Evolutionary conservation across 2,329 filamentous ascomycete species (phyloP).

Genomic region (Escovopsis sp.): DNA sequence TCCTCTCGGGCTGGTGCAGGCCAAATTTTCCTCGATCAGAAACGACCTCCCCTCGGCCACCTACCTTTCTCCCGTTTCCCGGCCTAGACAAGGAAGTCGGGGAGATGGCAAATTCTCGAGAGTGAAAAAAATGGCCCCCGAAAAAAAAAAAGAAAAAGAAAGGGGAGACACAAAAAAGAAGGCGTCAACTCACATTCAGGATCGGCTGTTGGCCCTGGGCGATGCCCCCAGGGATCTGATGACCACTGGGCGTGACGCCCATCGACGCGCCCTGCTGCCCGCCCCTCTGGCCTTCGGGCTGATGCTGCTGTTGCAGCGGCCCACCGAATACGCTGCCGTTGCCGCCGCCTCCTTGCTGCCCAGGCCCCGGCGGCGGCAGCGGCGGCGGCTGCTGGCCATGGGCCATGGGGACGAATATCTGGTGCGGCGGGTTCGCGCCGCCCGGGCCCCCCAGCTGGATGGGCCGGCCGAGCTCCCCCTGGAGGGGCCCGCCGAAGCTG

Average conservation of each 20-base stretch:
- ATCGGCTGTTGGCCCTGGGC: constrained; percentile 29
- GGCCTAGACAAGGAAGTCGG: too few relatives aligned
- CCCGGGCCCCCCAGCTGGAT: constrained; percentile 37
- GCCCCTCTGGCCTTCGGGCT: constrained; percentile 43
- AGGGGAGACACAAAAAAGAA: not conserved
- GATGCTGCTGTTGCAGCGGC: constrained; percentile 43
- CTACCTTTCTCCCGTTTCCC: too few relatives aligned
- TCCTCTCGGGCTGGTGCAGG: too few relatives aligned
- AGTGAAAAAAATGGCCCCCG: too few relatives aligned
- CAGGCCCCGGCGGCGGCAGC: constrained; percentile 38
- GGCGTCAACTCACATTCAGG: constrained; percentile 31
- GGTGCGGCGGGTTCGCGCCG: constrained; percentile 30
- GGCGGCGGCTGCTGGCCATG: constrained; percentile 34
- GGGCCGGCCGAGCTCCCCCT: constrained; percentile 33
- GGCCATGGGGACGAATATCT: constrained; percentile 41
- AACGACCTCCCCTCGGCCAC: too few relatives aligned
- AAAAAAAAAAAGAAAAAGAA: too few relatives aligned
- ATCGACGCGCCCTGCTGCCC: constrained; percentile 38
- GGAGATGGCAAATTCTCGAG: too few relatives aligned
- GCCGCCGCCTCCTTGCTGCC: constrained; percentile 55
- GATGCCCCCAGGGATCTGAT: constrained; percentile 24
- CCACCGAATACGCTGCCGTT: constrained; percentile 18
- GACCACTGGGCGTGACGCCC: constrained; percentile 24
- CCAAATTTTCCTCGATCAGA: too few relatives aligned
- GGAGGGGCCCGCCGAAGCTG: constrained; percentile 39